A percentile compares a stretch with the other conserved stretches of the same genome.
These are phyloP conservation scores for Globisporangium echinulatum DNA, from an alignment of 352 stramenopile genomes.

Conservation along the genomic window DNA sequence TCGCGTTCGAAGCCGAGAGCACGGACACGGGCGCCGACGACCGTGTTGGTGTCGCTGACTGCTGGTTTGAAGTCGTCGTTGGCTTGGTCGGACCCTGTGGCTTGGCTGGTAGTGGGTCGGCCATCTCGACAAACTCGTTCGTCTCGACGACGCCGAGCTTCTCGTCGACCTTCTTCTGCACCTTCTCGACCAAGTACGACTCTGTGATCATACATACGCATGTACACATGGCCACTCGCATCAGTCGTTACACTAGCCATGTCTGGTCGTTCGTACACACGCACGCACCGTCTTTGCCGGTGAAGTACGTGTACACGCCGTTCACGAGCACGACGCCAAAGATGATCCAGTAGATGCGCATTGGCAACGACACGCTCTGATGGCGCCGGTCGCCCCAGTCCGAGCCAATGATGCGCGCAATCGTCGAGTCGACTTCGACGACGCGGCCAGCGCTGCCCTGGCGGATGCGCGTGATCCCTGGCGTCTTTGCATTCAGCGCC, in stretches of 20 bases:
- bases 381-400: slow-evolving; percentile 68
- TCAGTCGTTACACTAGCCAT: too few species aligned
- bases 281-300: slow-evolving; percentile 35
- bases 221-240: background rate
- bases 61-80: background rate
- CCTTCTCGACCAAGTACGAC: slow-evolving; percentile 42
- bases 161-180: slow-evolving; percentile 47
- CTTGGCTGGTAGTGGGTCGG: slow-evolving; percentile 1
- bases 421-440: slow-evolving; percentile 46
- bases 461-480: slow-evolving; percentile 31
- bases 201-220: slow-evolving; percentile 14
- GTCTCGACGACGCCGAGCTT: slow-evolving; percentile 38
- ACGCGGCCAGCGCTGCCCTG: slow-evolving; percentile 26
- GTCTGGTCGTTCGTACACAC: too few species aligned
- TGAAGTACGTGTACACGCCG: slow-evolving; percentile 49
- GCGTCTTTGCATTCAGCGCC: slow-evolving; percentile 10
- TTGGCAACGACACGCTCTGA: slow-evolving; percentile 54
- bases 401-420: slow-evolving; percentile 63
- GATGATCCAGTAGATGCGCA: slow-evolving; percentile 69
- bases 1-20: slow-evolving; percentile 14
- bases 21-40: slow-evolving; percentile 14
- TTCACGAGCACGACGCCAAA: slow-evolving; percentile 55
- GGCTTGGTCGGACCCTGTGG: background rate
- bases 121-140: slow-evolving; percentile 38
- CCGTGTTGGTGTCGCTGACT: background rate